Evolutionary conservation across 768 basidiomycete genomes (phyloP), one percentile per base, ranked within the genome.

Genomic region (Mycena pura): DNA sequence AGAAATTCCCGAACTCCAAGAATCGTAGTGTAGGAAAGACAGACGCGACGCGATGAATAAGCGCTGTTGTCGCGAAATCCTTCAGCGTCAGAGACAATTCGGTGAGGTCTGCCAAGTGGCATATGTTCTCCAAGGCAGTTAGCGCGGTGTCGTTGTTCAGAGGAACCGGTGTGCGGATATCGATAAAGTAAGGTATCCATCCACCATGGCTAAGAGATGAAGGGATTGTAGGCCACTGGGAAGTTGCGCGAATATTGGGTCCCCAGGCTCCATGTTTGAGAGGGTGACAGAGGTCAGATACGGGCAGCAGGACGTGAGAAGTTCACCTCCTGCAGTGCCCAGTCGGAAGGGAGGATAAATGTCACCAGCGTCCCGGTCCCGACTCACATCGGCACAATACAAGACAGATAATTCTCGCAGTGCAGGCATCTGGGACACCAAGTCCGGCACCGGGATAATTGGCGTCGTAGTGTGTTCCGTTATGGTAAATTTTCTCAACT

Each of bases 401-500:
- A 60, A 28, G 15, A 60, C 14, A 4, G 28, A 48, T 14, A 60
- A 19, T 17, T 53, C 45, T 14, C 36, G 27, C 22, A 60, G 28
- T 9, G 38, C 51, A 1, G 36, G 59, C 59, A 54, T 60, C 21
- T 34, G 14, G 1, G 51, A 53, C 15, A 54, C 51, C 8, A 62
- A 5, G 6, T 50, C 29, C 19, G 59, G 51, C 3, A 54, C 43
- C 31, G 59, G 15, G 19, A 60, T 25, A 22, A 17, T 53, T 14
- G 59, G 59, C 3, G 45, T 60, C 28, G 59, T 50, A 11, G 59
- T 45, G 48, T 62, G 60, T 43, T 62, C 60, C 2, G 54, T 50
- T 25, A 56, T 13, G 3, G 34, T 19, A 29, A 60, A 54, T n/a
- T 7, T 48, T 5, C 15, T 11, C 34, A 60, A 29, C 17, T 21